Percentiles rank a stretch among this genome's conserved stretches.
Conservation (phyloP, 352 stramenopile species). For the Pythium graminicola region DNA sequence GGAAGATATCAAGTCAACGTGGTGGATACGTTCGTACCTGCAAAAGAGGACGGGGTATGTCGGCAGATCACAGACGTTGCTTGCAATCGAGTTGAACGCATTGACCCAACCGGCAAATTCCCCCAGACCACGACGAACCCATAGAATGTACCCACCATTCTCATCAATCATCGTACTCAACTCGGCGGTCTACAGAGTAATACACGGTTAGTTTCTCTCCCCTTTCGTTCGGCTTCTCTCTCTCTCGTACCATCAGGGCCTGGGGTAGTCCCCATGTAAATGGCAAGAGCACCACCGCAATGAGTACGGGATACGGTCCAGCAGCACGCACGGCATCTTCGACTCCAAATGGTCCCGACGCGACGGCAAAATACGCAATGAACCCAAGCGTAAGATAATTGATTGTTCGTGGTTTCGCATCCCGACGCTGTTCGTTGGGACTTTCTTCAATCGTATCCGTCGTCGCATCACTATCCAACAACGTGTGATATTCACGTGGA, state of each 20-base stretch:
- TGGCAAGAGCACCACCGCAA: slow-evolving; percentile 64
- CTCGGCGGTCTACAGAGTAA: slow-evolving; percentile 50
- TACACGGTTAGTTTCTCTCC: neutral
- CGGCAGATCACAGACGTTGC: slow-evolving; percentile 78
- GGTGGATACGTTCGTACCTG: slow-evolving; percentile 25
- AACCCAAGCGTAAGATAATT: slow-evolving; percentile 78
- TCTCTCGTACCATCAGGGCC: slow-evolving; percentile 56
- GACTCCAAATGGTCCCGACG: slow-evolving; percentile 68
- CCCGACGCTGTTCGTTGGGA: slow-evolving; percentile 18
- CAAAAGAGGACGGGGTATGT: slow-evolving; percentile 82
- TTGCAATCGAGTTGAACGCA: slow-evolving; percentile 79
- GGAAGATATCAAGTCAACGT: neutral
- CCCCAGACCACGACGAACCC: slow-evolving; percentile 73
- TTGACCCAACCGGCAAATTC: slow-evolving; percentile 81
- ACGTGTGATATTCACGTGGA: slow-evolving; percentile 29
- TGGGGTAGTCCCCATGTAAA: slow-evolving; percentile 82
- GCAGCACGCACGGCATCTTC: slow-evolving; percentile 71
- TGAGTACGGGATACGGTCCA: slow-evolving; percentile 57
- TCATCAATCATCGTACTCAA: slow-evolving; percentile 81
- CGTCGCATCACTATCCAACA: slow-evolving; percentile 39
- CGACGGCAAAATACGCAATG: slow-evolving; percentile 81
- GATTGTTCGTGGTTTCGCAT: slow-evolving; percentile 54
- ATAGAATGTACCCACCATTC: slow-evolving; percentile 82
- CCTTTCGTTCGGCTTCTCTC: neutral
- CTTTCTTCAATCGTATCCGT: neutral